These are phyloP conservation scores for Sabuloglossum arenarium DNA, from an alignment of 495 filamentous ascomycete species.

Conservation along the genomic window DNA sequence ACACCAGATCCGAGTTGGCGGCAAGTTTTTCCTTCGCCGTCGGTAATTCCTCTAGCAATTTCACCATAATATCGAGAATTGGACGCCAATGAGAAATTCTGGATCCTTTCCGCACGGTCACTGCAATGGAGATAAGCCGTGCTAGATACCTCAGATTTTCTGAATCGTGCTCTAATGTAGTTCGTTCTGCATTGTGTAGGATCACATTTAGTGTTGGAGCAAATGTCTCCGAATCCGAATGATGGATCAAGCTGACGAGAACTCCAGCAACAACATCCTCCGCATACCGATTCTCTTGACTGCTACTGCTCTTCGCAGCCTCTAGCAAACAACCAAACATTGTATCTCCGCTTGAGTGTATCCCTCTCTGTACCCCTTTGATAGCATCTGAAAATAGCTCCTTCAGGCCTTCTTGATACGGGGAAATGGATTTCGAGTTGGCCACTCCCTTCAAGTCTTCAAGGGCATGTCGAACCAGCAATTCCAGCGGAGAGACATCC, in stretches of 20 bases:
- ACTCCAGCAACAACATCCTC: slow-evolving; percentile 49
- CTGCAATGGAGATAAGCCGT: slow-evolving; percentile 41
- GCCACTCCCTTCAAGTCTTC: slow-evolving; percentile 37
- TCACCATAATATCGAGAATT: slow-evolving; percentile 34
- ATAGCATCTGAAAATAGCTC: slow-evolving; percentile 73
- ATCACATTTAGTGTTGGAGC: slow-evolving; percentile 25
- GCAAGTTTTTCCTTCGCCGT: slow-evolving; percentile 15
- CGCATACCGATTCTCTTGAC: slow-evolving; percentile 24
- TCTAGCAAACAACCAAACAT: slow-evolving; percentile 43
- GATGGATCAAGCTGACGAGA: slow-evolving; percentile 60
- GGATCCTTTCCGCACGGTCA: slow-evolving; percentile 55
- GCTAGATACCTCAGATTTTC: slow-evolving; percentile 25
- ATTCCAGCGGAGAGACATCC: slow-evolving; percentile 40
- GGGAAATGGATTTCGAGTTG: slow-evolving; percentile 26
- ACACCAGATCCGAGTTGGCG: slow-evolving; percentile 24
- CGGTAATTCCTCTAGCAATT: slow-evolving; percentile 23
- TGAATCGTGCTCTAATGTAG: slow-evolving; percentile 15
- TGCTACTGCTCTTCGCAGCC: slow-evolving; percentile 9
- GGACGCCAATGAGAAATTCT: slow-evolving; percentile 53
- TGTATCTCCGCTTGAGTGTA: slow-evolving; percentile 64
- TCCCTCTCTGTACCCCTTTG: slow-evolving; percentile 53
- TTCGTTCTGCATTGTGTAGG: not conserved
- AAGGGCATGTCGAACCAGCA: slow-evolving; percentile 46
- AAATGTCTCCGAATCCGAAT: slow-evolving; percentile 51
- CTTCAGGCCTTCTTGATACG: slow-evolving; percentile 77